phyloP scores from a whole-genome alignment of 2,329 filamentous ascomycete species.

The Colletotrichum liaoningense region DNA sequence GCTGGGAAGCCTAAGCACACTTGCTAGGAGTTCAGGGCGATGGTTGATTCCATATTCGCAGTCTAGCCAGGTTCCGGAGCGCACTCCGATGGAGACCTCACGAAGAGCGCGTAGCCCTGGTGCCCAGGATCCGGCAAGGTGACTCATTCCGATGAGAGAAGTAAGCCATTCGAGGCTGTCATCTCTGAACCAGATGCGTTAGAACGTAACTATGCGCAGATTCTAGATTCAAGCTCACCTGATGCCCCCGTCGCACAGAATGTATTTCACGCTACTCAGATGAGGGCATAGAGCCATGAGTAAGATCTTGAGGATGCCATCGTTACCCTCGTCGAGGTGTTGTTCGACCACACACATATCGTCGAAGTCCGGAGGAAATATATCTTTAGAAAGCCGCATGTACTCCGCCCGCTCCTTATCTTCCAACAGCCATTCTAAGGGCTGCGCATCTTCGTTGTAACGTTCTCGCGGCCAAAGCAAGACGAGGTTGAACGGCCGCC shows the following conservation, averaged over 20 bases:
- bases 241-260: not conserved
- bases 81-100: conserved; percentile 1
- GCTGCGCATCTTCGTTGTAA: not conserved
- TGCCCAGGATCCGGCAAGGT: not conserved
- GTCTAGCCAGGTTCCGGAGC: not conserved
- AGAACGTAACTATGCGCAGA: not conserved
- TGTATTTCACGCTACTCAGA: conserved; percentile 11
- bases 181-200: not conserved
- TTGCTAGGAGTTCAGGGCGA: not conserved
- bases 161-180: not conserved
- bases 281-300: conserved; percentile 4
- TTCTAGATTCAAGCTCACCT: not conserved
- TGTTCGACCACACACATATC: not conserved
- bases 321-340: not conserved
- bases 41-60: not conserved
- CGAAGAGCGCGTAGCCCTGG: conserved; percentile 3
- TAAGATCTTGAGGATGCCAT: conserved; percentile 11
- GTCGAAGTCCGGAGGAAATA: not conserved
- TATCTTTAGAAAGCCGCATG: not conserved
- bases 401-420: not conserved
- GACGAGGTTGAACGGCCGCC: conserved; percentile 4
- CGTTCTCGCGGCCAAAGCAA: not conserved
- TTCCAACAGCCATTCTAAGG: not conserved
- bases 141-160: not conserved
- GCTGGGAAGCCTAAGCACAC: not conserved